phyloP scores from a whole-genome alignment of 805 yeast genomes.

The Saccharomycopsis microspora region DNA sequence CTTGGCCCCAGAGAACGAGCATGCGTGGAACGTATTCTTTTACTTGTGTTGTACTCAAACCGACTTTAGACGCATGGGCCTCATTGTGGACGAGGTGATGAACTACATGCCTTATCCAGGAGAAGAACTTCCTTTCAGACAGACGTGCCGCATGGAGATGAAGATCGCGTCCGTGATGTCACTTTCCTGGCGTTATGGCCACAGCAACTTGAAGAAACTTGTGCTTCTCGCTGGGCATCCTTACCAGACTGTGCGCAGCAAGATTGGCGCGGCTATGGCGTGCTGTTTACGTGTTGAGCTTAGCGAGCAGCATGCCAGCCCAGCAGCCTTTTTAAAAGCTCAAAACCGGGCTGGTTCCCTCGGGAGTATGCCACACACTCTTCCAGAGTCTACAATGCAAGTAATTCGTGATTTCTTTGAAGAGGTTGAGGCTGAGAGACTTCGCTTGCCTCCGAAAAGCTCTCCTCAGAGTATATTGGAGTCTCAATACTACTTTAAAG shows the following conservation, averaged over 20 bases:
- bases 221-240: slow-evolving; percentile 35
- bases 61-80: slow-evolving; percentile 48
- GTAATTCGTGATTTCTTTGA: slow-evolving; percentile 33
- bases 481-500: slow-evolving; percentile 49
- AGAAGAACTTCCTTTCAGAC: slow-evolving; percentile 53
- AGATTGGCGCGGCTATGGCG: slow-evolving; percentile 50
- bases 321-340: slow-evolving; percentile 28
- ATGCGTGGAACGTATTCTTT: slow-evolving; percentile 64
- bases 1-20: slow-evolving; percentile 60
- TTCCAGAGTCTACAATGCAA: slow-evolving; percentile 19
- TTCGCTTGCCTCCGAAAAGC: slow-evolving; percentile 19
- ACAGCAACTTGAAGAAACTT: slow-evolving; percentile 37
- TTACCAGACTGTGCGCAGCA: slow-evolving; percentile 60
- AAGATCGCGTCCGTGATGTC: no score
- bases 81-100: slow-evolving; percentile 30
- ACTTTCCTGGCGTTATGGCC: slow-evolving; percentile 43
- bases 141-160: slow-evolving; percentile 35
- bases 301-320: slow-evolving; percentile 29
- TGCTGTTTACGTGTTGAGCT: slow-evolving; percentile 26
- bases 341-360: slow-evolving; percentile 25
- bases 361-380: slow-evolving; percentile 24
- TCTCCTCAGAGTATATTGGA: slow-evolving; percentile 46
- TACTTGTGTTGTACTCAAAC: slow-evolving; percentile 64
- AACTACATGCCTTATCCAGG: slow-evolving; percentile 29
- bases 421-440: slow-evolving; percentile 31